phyloP scores from a whole-genome alignment of 257 asterid species.

The Voacanga thouarsii region DNA sequence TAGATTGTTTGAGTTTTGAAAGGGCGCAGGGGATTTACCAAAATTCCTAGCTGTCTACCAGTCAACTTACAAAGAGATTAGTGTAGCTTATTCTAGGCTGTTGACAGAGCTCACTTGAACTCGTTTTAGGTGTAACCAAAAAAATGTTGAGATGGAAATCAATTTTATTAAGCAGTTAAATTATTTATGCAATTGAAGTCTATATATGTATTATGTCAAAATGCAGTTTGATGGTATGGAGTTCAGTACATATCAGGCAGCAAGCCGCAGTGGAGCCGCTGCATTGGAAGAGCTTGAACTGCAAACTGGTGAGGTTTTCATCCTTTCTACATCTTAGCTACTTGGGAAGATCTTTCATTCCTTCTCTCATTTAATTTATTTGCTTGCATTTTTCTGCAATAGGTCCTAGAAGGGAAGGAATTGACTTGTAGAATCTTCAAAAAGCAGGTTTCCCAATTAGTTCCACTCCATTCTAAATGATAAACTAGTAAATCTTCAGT shows the following conservation, averaged over 20 bases:
- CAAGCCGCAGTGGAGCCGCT: conserved; percentile 88
- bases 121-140: neutral
- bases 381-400: conserved; percentile 9
- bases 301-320: conserved; percentile 83
- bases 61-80: neutral
- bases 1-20: no score
- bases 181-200: neutral
- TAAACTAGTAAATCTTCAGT: conserved; percentile 55
- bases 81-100: neutral
- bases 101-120: neutral
- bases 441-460: conserved; percentile 53
- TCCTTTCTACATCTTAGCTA: conserved; percentile 4
- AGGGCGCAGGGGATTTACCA: neutral
- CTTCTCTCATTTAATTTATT: conserved; percentile 1
- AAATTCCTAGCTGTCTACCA: neutral
- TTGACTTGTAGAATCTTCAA: conserved; percentile 84
- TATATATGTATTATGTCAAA: neutral
- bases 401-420: conserved; percentile 80
- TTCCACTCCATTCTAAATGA: conserved; percentile 12
- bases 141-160: neutral
- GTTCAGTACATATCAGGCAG: conserved; percentile 56
- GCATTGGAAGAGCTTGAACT: conserved; percentile 97
- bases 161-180: no score
- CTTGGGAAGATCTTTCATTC: neutral
- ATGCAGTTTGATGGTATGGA: conserved; percentile 49